phyloP scores from a whole-genome alignment of 2,329 filamentous ascomycete species.

The Juglanconis oblonga region DNA sequence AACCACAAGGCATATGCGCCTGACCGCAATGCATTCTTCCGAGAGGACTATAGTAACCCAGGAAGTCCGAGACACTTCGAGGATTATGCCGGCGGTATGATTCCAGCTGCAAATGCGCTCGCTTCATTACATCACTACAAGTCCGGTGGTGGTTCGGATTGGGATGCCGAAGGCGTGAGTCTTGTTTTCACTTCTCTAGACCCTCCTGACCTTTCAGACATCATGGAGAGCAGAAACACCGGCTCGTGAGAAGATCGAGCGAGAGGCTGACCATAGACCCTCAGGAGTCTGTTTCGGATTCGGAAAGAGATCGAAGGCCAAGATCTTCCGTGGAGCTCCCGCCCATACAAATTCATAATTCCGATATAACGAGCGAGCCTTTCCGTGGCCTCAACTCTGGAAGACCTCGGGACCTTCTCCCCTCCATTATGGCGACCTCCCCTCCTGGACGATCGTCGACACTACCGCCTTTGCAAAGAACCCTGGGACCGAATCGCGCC shows the following conservation, averaged over 20 bases:
- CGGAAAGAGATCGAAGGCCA: conserved; percentile 61
- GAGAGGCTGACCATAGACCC: conserved; percentile 1
- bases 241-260: conserved; percentile 1
- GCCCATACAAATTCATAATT: conserved; percentile 57
- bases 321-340: conserved; percentile 71
- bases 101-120: conserved; percentile 69
- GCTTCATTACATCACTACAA: conserved; percentile 79
- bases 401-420: conserved; percentile 71
- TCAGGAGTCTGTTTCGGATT: conserved; percentile 71
- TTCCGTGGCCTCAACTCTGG: conserved; percentile 60
- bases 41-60: conserved; percentile 64
- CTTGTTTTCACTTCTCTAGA: conserved; percentile 8
- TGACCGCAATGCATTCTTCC: conserved; percentile 65
- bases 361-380: conserved; percentile 70
- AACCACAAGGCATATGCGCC: conserved; percentile 49
- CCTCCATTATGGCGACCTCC: conserved; percentile 77
- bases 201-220: not conserved
- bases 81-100: conserved; percentile 62
- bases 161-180: conserved; percentile 75
- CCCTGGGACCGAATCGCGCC: conserved; percentile 67
- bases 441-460: conserved; percentile 86
- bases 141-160: conserved; percentile 55
- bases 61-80: conserved; percentile 67
- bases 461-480: conserved; percentile 76
- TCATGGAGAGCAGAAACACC: no score